Base-by-base conservation (phyloP, 306 rosid species). In the Dalbergia cochinchinensis region DNA sequence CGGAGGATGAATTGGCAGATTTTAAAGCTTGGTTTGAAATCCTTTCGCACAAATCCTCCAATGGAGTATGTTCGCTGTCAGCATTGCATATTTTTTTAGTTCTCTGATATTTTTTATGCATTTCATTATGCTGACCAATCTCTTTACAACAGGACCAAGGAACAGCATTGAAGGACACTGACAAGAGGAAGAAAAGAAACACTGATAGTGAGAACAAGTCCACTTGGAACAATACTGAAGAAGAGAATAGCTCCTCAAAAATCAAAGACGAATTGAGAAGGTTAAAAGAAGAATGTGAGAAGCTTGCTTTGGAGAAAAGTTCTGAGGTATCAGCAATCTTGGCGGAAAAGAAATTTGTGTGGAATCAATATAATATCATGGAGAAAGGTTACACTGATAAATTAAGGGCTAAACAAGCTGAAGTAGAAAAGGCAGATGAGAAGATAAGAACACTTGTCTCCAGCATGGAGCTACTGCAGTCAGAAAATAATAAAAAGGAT, bases 291-390 rank as follows among this genome's bases (percentile, higher is more conserved):
- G 94, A 91, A 60, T 69, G 63, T 42, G 92, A 93, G 76, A 89
- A 88, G 84, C 93, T 90, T 83, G 78, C 76, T 50, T 71, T 57
- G 19, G 94, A 90, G 54, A 90, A 83, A 84, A 69, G 67, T 81
- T 85, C 87, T 0, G 94, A 91, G 85, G 80, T 88, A 67, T 82
- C 88, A 5, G 87, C 94, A 34, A 87, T 94, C 19, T 61, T 89
- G 88, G 83, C 91, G 7, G 96, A 92, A 89, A 92, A 94, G 85
- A 77, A 80, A n/a, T 94, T 94, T 55, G 91, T 88, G 39, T 91
- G 97, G 98, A 92, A 94, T 74, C 98, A 91, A 33, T 92, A 85
- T 81, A 84, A 79, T 16, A 71, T 86, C 75, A 80, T 89, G 97
- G 98, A 94, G 73, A 83, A 71, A 0, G 88, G 91, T 26, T 89